Percentiles rank a stretch among this genome's conserved stretches.
Evolutionary conservation across 73 alveolate genomes (phyloP).

Genomic region (Paramecium tetraurelia): DNA sequence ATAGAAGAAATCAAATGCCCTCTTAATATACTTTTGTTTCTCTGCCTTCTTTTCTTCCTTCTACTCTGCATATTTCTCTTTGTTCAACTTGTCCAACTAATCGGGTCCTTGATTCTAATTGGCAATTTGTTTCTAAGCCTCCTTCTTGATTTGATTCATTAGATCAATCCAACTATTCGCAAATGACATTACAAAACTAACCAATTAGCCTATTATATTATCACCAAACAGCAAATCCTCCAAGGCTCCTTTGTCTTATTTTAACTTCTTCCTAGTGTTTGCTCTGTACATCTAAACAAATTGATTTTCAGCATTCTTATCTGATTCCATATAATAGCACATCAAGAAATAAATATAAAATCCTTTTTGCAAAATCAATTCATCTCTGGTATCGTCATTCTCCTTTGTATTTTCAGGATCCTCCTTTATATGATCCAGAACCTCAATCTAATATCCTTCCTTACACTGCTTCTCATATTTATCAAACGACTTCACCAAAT

Average conservation of each 20-base stretch:
- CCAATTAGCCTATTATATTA: slow-evolving; percentile 58
- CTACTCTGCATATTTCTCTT: neutral
- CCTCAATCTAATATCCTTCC: slow-evolving; percentile 45
- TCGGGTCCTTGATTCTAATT: slow-evolving; percentile 40
- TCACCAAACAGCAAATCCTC: slow-evolving; percentile 66
- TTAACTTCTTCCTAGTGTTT: neutral
- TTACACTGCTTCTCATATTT: slow-evolving; percentile 36
- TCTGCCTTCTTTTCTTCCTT: slow-evolving; percentile 24
- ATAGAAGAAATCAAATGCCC: slow-evolving; percentile 54
- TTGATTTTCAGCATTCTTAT: slow-evolving; percentile 52
- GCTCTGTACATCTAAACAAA: slow-evolving; percentile 54
- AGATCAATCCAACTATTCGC: slow-evolving; percentile 50
- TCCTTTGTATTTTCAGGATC: slow-evolving; percentile 52
- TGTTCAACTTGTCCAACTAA: neutral
- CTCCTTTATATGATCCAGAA: neutral
- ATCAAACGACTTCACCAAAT: slow-evolving; percentile 47
- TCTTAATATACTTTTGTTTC: neutral
- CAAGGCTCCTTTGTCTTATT: slow-evolving; percentile 23
- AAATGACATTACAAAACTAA: slow-evolving; percentile 53
- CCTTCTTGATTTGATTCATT: slow-evolving; percentile 41
- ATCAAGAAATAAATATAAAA: slow-evolving; percentile 44
- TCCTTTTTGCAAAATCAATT: slow-evolving; percentile 39
- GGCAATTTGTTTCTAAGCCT: neutral
- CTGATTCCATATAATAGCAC: slow-evolving; percentile 54
- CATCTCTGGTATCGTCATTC: neutral